Evolutionary conservation across 1,284 basidiomycete genomes (phyloP).

Genomic region (Mycena sp.): DNA sequence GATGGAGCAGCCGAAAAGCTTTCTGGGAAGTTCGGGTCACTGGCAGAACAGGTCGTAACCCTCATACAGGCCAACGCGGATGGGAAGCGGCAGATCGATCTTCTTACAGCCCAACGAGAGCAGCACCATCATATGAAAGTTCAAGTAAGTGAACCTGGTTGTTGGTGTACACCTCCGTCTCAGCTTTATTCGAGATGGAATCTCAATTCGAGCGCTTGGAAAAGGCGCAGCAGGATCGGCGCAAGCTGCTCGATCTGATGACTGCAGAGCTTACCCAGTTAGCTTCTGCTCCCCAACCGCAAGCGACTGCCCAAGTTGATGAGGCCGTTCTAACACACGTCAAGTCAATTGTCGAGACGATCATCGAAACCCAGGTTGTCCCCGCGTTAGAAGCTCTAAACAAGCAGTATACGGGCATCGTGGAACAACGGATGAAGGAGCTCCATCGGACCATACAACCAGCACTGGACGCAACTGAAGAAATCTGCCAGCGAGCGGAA

Average conservation of each 20-base stretch:
- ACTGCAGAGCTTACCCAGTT: neutral
- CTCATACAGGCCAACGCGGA: neutral
- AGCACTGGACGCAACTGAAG: slow-evolving; percentile 24
- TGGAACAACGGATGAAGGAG: slow-evolving; percentile 20
- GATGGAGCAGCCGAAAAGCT: neutral
- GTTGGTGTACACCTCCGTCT: neutral
- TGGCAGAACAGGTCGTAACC: neutral
- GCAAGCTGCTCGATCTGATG: neutral
- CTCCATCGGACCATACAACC: slow-evolving; percentile 21
- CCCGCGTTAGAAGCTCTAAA: slow-evolving; percentile 24
- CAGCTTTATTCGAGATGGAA: slow-evolving; percentile 8
- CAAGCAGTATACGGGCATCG: slow-evolving; percentile 12
- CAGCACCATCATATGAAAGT: neutral
- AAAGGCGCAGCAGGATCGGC: slow-evolving; percentile 12
- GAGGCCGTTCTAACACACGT: slow-evolving; percentile 12
- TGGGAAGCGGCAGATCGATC: neutral
- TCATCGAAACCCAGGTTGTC: slow-evolving; percentile 29
- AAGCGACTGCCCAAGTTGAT: slow-evolving; percentile 10
- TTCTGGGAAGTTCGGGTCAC: neutral
- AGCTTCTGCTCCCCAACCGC: neutral
- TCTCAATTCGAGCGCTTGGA: slow-evolving; percentile 13
- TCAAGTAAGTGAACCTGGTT: neutral
- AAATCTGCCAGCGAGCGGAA: slow-evolving; percentile 27
- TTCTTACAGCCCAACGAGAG: neutral
- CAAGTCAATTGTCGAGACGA: slow-evolving; percentile 10